A percentile compares a stretch with the other conserved stretches of the same genome.
phyloP scores from a whole-genome alignment of 148 eudicot genomes.

The Simmondsia chinensis region DNA sequence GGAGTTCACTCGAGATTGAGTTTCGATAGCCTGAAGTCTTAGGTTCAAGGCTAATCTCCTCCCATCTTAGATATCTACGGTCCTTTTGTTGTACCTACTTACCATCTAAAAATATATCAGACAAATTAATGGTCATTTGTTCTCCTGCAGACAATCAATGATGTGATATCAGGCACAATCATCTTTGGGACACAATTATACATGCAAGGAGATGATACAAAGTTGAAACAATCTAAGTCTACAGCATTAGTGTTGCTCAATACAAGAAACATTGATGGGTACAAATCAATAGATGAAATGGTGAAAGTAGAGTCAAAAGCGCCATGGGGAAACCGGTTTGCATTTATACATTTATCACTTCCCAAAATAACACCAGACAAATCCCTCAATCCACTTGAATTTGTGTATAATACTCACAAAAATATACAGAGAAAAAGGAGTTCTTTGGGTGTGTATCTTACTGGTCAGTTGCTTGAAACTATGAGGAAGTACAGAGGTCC shows the following conservation, averaged over 20 bases:
- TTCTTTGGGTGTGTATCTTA: conserved; percentile 62
- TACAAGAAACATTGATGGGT: conserved; percentile 57
- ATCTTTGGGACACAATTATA: conserved; percentile 59
- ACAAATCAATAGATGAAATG: conserved; percentile 68
- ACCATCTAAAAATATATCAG: too few relatives aligned
- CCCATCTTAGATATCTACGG: too few relatives aligned
- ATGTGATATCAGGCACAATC: conserved; percentile 57
- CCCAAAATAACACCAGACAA: conserved; percentile 22
- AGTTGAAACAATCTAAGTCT: conserved; percentile 21
- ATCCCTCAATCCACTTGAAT: conserved; percentile 29
- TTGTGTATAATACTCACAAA: conserved; percentile 37
- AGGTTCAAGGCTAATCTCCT: too few relatives aligned
- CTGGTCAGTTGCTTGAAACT: conserved; percentile 55
- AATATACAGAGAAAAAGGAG: conserved; percentile 46
- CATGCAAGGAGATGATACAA: conserved; percentile 38
- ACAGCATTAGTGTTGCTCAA: conserved; percentile 83
- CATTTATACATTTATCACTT: conserved; percentile 54
- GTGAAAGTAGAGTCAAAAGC: conserved; percentile 23
- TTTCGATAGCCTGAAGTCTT: too few relatives aligned
- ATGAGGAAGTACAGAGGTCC: conserved; percentile 49
- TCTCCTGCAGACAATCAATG: conserved; percentile 57
- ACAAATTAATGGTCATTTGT: not conserved
- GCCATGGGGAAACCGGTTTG: conserved; percentile 84
- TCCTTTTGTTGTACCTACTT: too few relatives aligned
- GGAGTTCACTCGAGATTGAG: too few relatives aligned